phyloP scores from a whole-genome alignment of 345 rosid species.

The Gossypium anomalum region DNA sequence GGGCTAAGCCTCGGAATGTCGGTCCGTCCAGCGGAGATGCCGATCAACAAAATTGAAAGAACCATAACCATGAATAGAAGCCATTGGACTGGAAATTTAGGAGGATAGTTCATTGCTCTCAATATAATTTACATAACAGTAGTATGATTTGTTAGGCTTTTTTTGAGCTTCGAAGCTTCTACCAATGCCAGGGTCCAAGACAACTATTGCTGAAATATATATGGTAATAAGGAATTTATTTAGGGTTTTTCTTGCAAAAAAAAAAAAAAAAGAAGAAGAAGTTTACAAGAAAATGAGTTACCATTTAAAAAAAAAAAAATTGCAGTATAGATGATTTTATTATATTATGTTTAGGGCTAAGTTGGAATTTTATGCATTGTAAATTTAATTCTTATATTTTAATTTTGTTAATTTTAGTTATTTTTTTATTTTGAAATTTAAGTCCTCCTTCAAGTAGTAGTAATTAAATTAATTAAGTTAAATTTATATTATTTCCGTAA shows the following conservation, averaged over 20 bases:
- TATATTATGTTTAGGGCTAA: no score
- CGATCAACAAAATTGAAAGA: neutral
- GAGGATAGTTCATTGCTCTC: neutral
- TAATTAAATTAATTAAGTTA: no score
- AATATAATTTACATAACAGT: neutral
- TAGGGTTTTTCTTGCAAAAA: neutral
- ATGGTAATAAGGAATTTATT: neutral
- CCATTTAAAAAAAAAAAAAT: no score
- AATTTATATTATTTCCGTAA: no score
- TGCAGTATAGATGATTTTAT: no score
- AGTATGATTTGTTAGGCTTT: constrained; percentile 18
- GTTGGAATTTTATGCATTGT: no score
- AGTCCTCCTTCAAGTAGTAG: no score
- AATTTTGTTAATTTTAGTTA: no score
- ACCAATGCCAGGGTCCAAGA: neutral
- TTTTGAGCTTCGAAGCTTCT: neutral
- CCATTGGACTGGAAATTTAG: neutral
- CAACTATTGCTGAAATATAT: neutral
- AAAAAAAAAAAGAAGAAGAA: neutral
- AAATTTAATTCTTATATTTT: no score
- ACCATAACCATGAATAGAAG: neutral
- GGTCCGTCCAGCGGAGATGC: neutral
- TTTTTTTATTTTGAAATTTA: no score
- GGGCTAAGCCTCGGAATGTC: constrained; percentile 37
- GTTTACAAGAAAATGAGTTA: neutral